Conservation (phyloP, 2,329 filamentous ascomycete genomes). For the Paraconiothyrium sp. region DNA sequence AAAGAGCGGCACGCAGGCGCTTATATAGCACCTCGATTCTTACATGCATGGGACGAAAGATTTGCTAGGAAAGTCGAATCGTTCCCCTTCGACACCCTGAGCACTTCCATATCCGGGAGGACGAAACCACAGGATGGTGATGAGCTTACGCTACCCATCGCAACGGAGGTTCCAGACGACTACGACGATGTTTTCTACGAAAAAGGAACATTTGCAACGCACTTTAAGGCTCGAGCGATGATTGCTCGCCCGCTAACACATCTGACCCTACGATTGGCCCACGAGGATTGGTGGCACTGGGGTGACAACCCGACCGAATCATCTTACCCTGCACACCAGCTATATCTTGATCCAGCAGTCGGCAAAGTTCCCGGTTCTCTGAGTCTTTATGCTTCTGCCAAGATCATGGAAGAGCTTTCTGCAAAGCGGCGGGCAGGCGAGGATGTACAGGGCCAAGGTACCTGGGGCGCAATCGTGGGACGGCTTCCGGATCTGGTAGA, state of each 20-base stretch:
- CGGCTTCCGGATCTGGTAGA: slow-evolving; percentile 30
- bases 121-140: slow-evolving; percentile 10
- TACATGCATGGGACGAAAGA: neutral
- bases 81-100: slow-evolving; percentile 20
- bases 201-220: neutral
- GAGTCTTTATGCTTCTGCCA: neutral
- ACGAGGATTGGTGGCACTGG: slow-evolving; percentile 31
- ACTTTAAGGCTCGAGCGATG: slow-evolving; percentile 18
- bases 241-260: slow-evolving; percentile 23
- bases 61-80: neutral
- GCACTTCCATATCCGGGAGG: neutral
- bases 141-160: slow-evolving; percentile 8
- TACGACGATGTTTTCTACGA: neutral
- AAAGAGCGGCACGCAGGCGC: slow-evolving; percentile 17
- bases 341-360: slow-evolving; percentile 35
- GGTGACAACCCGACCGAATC: slow-evolving; percentile 9
- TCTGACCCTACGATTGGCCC: slow-evolving; percentile 25
- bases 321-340: slow-evolving; percentile 2
- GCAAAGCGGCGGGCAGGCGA: slow-evolving; percentile 26
- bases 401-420: slow-evolving; percentile 30
- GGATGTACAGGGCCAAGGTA: slow-evolving; percentile 1
- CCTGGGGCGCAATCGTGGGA: slow-evolving; percentile 27
- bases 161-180: neutral
- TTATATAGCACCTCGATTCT: slow-evolving; percentile 19
- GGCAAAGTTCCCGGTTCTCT: slow-evolving; percentile 7